Evolutionary conservation across 441 rosid genomes (phyloP), one percentile per base, ranked within the genome.

Genomic region (Arabidopsis hybrid): DNA sequence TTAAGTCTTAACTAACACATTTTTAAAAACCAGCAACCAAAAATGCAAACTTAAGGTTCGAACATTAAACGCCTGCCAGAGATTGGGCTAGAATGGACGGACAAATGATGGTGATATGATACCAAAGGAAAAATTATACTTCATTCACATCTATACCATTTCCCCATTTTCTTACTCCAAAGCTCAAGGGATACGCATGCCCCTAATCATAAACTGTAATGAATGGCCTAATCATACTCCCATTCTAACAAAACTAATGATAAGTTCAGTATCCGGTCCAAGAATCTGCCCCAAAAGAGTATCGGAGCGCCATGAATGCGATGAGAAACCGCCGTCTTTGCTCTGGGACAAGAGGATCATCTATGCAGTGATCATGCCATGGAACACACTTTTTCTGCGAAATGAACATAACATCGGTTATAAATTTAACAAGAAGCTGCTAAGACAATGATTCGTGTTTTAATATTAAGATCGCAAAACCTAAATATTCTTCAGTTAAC

Each of bases 331-430:
- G 4, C 34, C 38, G 9, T 14, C 61, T 60, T 43, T 60, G 10
- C 73, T 32, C 7, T 1, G 35, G 42, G 56, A 34, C 58, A 16
- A 75, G 60, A 39, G 46, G 31, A 43, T 35, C 72, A 49, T 51
- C 69, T 45, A 47, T 35, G 53, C 75, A 52, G 52, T 40, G 67
- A 65, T 93, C 86, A 94, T 82, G 89, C 87, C 78, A 78, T 13
- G 74, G 93, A 89, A 75, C 99, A 95, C 21, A 92, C 90, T 85
- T 92, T 95, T 57, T 95, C 97, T 95, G 97, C 74, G 9, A 82
- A 81, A 82, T 46, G 13, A 71, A 74, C 47, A 61, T 61, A 3
- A 35, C 16, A 59, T 39, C 12, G 11, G 67, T 29, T 38, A 56
- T 43, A 12, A 34, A 9, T 38, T 59, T n/a, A 56, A 45, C 43